Percentiles rank a stretch among this genome's conserved stretches.
Evolutionary conservation across 345 rosid species (phyloP).

Genomic region (Laguncularia racemosa): DNA sequence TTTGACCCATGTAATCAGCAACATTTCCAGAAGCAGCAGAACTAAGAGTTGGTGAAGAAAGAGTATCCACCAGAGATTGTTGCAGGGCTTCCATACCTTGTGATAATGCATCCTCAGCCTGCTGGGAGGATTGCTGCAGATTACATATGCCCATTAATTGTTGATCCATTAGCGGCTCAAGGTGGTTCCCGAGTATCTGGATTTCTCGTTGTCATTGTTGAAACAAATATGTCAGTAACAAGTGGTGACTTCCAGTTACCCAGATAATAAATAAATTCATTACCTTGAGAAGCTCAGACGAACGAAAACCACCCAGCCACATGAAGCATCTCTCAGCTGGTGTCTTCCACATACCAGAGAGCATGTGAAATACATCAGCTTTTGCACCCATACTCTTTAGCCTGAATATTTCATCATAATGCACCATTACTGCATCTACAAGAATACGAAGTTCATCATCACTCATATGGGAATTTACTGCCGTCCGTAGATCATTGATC

Average conservation of each 20-base stretch:
- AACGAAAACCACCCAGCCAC: constrained; percentile 97
- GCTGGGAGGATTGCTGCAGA: constrained; percentile 93
- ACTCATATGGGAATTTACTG: constrained; percentile 49
- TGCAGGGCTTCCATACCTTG: constrained; percentile 98
- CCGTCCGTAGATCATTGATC: constrained; percentile 65
- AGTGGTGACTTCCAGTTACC: neutral
- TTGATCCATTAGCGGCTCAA: constrained; percentile 84
- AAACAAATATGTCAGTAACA: neutral
- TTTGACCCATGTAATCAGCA: constrained; percentile 83
- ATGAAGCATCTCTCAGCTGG: constrained; percentile 92
- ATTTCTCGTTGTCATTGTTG: neutral
- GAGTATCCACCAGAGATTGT: constrained; percentile 78
- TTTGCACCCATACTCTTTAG: constrained; percentile 66
- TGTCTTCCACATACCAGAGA: constrained; percentile 96
- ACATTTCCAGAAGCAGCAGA: constrained; percentile 66
- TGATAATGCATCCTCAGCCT: constrained; percentile 94
- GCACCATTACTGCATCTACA: constrained; percentile 74
- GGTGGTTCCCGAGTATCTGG: constrained; percentile 80
- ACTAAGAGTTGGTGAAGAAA: constrained; percentile 59
- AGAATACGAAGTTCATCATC: constrained; percentile 61
- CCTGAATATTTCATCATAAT: constrained; percentile 67
- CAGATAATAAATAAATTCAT: neutral
- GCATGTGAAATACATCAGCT: constrained; percentile 89
- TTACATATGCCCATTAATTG: constrained; percentile 92
- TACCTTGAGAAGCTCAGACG: constrained; percentile 92